Conservation (phyloP, 208 protist genomes). For the Jaenimonas drosophilae region DNA sequence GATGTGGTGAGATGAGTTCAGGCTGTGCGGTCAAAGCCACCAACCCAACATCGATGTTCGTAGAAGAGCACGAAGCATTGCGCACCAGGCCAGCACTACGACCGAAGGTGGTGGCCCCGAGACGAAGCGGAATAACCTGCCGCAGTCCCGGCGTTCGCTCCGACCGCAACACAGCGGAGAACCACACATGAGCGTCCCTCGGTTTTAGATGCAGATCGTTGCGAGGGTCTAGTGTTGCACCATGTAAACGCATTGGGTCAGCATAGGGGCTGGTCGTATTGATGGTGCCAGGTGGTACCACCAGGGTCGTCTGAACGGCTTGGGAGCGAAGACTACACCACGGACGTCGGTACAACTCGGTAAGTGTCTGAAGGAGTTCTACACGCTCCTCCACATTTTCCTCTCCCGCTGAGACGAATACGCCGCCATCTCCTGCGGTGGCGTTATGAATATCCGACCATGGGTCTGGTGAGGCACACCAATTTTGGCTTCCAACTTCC, state of each 20-base stretch:
- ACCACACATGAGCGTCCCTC: background rate
- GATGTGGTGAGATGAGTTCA: conserved; percentile 31
- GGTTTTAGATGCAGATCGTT: conserved; percentile 35
- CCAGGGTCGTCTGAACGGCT: conserved; percentile 59
- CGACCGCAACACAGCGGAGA: too few species aligned
- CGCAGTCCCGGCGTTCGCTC: too few species aligned
- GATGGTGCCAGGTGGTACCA: conserved; percentile 52
- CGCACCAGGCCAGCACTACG: conserved; percentile 20
- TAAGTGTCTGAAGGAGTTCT: conserved; percentile 43
- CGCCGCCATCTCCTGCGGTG: conserved; percentile 5
- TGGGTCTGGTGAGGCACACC: conserved; percentile 49
- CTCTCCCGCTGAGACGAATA: conserved; percentile 57
- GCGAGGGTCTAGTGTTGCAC: conserved; percentile 22
- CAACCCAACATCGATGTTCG: conserved; percentile 35
- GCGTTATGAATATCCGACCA: conserved; percentile 40
- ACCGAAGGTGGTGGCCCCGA: conserved; percentile 20
- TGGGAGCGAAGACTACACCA: conserved; percentile 37
- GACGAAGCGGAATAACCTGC: too few species aligned
- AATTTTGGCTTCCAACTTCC: too few species aligned
- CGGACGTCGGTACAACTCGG: conserved; percentile 49
- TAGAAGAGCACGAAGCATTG: conserved; percentile 8
- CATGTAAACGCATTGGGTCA: conserved; percentile 9
- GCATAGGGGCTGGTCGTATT: conserved; percentile 67
- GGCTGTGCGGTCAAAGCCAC: conserved; percentile 20
- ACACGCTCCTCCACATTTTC: conserved; percentile 50